phyloP scores from a whole-genome alignment of 176 grass and related monocot species.

The Lolium rigidum region DNA sequence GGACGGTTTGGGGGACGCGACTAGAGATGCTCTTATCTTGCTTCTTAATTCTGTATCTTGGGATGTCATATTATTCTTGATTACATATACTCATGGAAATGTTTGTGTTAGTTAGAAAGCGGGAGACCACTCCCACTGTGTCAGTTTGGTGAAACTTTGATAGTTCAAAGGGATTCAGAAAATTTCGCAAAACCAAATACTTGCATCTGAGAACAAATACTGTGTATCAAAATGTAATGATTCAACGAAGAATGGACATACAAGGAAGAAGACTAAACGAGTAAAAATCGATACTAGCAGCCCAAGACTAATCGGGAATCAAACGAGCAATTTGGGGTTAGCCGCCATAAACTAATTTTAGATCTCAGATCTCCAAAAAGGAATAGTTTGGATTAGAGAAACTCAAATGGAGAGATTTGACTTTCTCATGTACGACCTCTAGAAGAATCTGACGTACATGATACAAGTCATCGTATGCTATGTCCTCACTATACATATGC shows the following conservation, averaged over 20 bases:
- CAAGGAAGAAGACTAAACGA: not conserved
- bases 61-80: not conserved
- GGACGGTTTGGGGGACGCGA: no score
- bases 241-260: not conserved
- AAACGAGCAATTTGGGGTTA: not conserved
- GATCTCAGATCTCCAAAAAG: constrained; percentile 32
- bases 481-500: not conserved
- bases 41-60: not conserved
- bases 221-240: not conserved
- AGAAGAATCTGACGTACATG: no score
- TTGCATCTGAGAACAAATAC: not conserved
- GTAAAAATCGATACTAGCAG: not conserved
- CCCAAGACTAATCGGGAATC: not conserved
- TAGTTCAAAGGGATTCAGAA: not conserved
- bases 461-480: not conserved
- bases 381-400: not conserved
- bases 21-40: no score
- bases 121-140: no score
- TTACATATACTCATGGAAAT: not conserved
- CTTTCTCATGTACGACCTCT: not conserved
- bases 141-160: not conserved
- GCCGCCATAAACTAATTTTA: not conserved
- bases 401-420: not conserved
- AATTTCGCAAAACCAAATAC: not conserved
- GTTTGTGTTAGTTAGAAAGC: no score